Evolutionary conservation across 148 eudicot genomes (phyloP).

Genomic region (Vaccinium darrowii): DNA sequence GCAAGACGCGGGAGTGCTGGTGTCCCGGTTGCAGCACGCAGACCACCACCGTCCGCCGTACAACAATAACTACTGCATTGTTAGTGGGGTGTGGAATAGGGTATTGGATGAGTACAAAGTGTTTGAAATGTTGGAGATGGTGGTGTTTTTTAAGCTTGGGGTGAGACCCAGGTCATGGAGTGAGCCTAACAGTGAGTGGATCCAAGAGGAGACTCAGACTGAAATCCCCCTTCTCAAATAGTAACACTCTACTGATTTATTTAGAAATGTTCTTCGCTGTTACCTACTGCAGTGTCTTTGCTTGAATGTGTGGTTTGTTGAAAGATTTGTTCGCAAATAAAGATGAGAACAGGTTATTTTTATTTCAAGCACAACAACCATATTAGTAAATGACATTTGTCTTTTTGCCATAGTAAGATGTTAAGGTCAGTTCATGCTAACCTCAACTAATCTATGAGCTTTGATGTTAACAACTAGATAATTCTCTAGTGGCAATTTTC

Average conservation of each 20-base stretch:
- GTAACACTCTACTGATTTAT: not conserved
- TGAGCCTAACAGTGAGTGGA: slow-evolving; percentile 71
- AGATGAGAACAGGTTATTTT: not conserved
- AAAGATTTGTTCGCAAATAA: not conserved
- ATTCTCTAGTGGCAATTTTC: too few relatives aligned
- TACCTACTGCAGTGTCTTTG: not conserved
- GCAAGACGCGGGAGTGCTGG: slow-evolving; percentile 68
- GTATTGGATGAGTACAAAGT: slow-evolving; percentile 60
- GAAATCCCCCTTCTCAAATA: not conserved
- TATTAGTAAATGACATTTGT: not conserved
- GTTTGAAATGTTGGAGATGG: slow-evolving; percentile 71
- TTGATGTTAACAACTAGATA: too few relatives aligned
- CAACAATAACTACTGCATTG: slow-evolving; percentile 84
- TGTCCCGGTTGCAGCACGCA: slow-evolving; percentile 61
- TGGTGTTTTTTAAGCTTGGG: slow-evolving; percentile 64
- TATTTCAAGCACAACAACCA: not conserved
- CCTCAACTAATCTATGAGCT: not conserved
- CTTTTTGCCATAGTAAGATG: too few relatives aligned
- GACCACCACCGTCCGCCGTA: slow-evolving; percentile 76
- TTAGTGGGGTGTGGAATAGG: slow-evolving; percentile 81
- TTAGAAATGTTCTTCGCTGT: not conserved
- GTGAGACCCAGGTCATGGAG: slow-evolving; percentile 83
- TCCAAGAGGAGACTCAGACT: slow-evolving; percentile 24
- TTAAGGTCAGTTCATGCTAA: not conserved
- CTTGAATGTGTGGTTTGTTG: not conserved